These are phyloP conservation scores for Aspergillus nomiae DNA, from an alignment of 2,329 filamentous ascomycete genomes.

Conservation along the genomic window DNA sequence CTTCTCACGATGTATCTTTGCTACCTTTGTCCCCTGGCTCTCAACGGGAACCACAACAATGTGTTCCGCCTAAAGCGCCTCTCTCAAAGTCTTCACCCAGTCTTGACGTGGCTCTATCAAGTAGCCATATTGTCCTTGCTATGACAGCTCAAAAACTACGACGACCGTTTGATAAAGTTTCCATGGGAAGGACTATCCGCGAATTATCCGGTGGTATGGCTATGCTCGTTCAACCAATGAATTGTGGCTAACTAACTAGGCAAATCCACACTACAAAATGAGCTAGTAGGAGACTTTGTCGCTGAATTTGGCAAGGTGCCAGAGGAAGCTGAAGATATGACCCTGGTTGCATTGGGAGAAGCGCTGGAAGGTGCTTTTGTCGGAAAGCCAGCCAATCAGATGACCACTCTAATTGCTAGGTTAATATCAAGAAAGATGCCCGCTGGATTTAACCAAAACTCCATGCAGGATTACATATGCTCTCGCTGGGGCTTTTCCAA, in stretches of 20 bases:
- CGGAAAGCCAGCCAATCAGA: constrained; percentile 34
- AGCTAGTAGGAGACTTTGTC: constrained; percentile 46
- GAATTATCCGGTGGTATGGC: constrained; percentile 27
- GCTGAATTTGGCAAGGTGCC: constrained; percentile 45
- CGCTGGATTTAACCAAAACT: constrained; percentile 26
- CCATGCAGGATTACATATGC: constrained; percentile 25
- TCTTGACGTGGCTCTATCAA: constrained; percentile 10
- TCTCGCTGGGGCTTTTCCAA: constrained; percentile 30
- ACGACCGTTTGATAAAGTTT: constrained; percentile 19
- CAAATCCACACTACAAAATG: constrained; percentile 49
- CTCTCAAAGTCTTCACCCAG: background rate
- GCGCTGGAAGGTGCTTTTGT: constrained; percentile 31
- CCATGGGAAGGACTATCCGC: constrained; percentile 34
- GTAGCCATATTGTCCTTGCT: constrained; percentile 16
- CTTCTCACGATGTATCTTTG: background rate
- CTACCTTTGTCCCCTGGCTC: constrained; percentile 4
- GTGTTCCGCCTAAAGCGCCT: background rate
- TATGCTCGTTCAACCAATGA: no score
- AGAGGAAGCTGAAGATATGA: constrained; percentile 43
- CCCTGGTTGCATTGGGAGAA: constrained; percentile 35
- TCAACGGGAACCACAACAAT: background rate
- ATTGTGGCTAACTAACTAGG: constrained; percentile 23
- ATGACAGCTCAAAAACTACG: constrained; percentile 22
- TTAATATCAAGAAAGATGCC: constrained; percentile 34
- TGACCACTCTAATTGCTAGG: constrained; percentile 31